Evolutionary conservation across 1,284 basidiomycete species (phyloP).

Genomic region (Athelia psychrophila): DNA sequence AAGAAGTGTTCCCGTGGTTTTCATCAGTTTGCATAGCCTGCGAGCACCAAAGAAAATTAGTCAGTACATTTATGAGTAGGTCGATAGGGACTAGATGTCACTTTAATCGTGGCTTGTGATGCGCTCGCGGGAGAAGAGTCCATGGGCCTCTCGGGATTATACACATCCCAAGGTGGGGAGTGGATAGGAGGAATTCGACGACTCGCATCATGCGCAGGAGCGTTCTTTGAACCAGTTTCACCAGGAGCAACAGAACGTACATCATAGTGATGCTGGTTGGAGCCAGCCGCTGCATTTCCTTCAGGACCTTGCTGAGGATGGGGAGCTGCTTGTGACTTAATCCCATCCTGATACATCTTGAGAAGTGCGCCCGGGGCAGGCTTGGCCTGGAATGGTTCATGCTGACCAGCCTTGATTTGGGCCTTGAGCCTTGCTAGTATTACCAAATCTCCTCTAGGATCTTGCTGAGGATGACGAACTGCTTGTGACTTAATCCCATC

Average conservation of each 20-base stretch:
- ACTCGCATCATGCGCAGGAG: not conserved
- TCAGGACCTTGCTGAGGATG: not conserved
- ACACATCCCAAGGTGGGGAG: not conserved
- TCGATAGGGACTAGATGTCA: not conserved
- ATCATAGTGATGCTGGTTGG: not conserved
- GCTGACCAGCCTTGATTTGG: not conserved
- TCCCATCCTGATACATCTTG: not conserved
- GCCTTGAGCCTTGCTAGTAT: not conserved
- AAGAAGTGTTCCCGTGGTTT: not conserved
- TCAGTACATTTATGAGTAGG: not conserved
- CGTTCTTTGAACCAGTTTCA: not conserved
- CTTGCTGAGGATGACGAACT: not conserved
- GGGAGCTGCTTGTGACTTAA: not conserved
- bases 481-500: not conserved
- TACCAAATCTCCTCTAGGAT: not conserved
- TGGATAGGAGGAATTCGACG: not conserved
- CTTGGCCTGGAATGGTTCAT: not conserved
- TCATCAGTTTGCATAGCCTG: not conserved
- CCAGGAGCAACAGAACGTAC: conserved; percentile 1
- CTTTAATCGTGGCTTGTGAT: not conserved
- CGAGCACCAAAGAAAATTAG: not conserved
- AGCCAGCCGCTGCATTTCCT: not conserved
- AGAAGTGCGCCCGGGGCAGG: not conserved
- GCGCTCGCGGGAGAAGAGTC: not conserved
- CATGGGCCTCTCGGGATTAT: not conserved